A percentile compares a stretch with the other conserved stretches of the same genome.
These are phyloP conservation scores for Clitopilus hobsonii DNA, from an alignment of 768 basidiomycete genomes.

Conservation along the genomic window DNA sequence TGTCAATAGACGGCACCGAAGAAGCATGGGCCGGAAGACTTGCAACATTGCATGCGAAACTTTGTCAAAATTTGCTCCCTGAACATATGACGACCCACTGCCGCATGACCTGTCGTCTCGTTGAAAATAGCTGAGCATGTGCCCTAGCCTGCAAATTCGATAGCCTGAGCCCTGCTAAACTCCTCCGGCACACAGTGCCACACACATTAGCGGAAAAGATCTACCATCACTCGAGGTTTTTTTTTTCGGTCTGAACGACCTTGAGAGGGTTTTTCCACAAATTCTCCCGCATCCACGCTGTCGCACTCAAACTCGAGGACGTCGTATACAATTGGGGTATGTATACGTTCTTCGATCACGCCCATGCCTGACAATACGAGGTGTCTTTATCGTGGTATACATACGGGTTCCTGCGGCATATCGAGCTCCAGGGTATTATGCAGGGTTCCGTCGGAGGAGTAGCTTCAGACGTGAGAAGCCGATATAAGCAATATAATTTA, in stretches of 20 bases:
- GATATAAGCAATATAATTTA: not conserved
- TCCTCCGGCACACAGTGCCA: too few relatives aligned
- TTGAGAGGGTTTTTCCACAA: too few relatives aligned
- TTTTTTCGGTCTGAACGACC: too few relatives aligned
- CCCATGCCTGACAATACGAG: not conserved
- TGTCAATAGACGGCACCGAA: not conserved
- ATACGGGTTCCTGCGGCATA: not conserved
- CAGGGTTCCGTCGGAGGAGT: not conserved
- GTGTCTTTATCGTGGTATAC: not conserved
- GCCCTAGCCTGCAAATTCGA: too few relatives aligned
- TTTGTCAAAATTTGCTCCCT: not conserved
- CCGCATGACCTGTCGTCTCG: too few relatives aligned
- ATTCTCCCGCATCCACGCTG: too few relatives aligned
- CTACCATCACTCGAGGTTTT: too few relatives aligned
- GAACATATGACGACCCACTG: too few relatives aligned
- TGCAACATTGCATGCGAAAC: not conserved
- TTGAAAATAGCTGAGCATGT: too few relatives aligned
- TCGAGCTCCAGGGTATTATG: not conserved
- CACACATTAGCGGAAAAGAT: too few relatives aligned
- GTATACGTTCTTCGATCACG: not conserved
- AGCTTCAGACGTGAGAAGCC: not conserved
- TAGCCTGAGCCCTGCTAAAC: too few relatives aligned
- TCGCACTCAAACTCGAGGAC: too few relatives aligned
- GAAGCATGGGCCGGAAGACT: not conserved
- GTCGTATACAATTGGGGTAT: not conserved